Evolutionary conservation across 805 yeast species (phyloP).

Genomic region (Wickerhamiella lipophila): DNA sequence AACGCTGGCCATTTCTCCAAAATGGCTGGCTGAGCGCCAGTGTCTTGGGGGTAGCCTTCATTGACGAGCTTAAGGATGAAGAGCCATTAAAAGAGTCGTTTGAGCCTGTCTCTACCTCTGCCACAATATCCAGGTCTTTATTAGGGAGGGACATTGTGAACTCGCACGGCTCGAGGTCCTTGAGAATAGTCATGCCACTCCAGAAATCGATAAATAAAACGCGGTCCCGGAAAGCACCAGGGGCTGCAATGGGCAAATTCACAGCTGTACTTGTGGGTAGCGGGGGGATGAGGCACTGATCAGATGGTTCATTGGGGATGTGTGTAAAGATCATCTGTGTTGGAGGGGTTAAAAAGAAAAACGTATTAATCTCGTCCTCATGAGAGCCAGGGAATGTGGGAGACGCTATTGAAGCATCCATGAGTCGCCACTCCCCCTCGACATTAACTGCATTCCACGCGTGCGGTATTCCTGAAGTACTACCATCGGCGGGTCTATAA

Average conservation of each 20-base stretch:
- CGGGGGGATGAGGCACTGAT: constrained; percentile 81
- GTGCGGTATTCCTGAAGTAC: constrained; percentile 38
- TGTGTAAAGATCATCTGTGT: constrained; percentile 68
- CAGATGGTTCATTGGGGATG: constrained; percentile 62
- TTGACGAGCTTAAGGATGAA: not conserved
- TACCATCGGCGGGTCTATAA: constrained; percentile 63
- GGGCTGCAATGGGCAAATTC: constrained; percentile 75
- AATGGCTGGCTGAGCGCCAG: constrained; percentile 63
- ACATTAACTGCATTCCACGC: constrained; percentile 75
- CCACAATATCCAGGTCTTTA: constrained; percentile 51
- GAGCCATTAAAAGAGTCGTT: constrained; percentile 1
- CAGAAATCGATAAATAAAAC: constrained; percentile 56
- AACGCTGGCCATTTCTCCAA: constrained; percentile 47
- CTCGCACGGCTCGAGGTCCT: constrained; percentile 69
- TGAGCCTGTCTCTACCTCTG: constrained; percentile 30
- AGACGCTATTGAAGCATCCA: constrained; percentile 62
- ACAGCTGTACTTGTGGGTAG: constrained; percentile 65
- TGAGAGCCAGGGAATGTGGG: constrained; percentile 40
- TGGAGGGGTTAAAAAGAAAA: constrained; percentile 72
- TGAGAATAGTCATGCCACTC: constrained; percentile 58
- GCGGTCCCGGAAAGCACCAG: constrained; percentile 54
- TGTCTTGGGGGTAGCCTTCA: constrained; percentile 34
- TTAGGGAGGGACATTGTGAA: constrained; percentile 57
- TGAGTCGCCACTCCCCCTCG: constrained; percentile 64
- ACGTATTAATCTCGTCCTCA: constrained; percentile 36